Evolutionary conservation across 768 basidiomycete genomes (phyloP).

Genomic region (Dentipellis sp.): DNA sequence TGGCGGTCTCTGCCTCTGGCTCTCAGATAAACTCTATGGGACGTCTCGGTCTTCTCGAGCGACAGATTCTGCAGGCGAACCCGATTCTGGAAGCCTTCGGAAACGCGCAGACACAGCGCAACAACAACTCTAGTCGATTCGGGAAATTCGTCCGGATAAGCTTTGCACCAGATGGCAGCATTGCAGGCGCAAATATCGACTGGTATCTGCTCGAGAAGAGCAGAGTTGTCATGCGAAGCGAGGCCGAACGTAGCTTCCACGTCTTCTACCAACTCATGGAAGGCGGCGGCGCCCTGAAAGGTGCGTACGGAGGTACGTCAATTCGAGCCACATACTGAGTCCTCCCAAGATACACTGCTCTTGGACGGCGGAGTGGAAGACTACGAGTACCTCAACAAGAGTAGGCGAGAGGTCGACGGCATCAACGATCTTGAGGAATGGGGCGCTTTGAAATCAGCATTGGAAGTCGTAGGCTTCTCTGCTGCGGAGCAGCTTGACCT

Average conservation of each 20-base stretch:
- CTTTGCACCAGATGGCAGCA: constrained; percentile 88
- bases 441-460: constrained; percentile 64
- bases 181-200: constrained; percentile 96
- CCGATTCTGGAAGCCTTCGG: constrained; percentile 97
- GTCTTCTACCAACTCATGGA: constrained; percentile 94
- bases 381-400: constrained; percentile 89
- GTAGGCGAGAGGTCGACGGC: constrained; percentile 86
- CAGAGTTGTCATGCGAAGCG: constrained; percentile 79
- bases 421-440: constrained; percentile 90
- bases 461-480: constrained; percentile 87
- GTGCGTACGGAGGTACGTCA: constrained; percentile 30
- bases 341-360: constrained; percentile 46
- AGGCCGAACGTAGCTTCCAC: constrained; percentile 90
- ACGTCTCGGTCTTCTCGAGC: constrained; percentile 80
- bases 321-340: constrained; percentile 5
- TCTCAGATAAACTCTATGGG: constrained; percentile 48
- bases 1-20: constrained; percentile 36
- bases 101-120: constrained; percentile 95
- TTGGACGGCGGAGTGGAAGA: constrained; percentile 67
- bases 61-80: constrained; percentile 95
- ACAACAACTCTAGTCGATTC: constrained; percentile 98
- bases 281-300: constrained; percentile 61
- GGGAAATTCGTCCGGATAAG: constrained; percentile 97
- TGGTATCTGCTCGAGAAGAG: constrained; percentile 99
- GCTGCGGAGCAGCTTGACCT: constrained; percentile 80